These are phyloP conservation scores for Stagonosporopsis chrysanthemi DNA, from an alignment of 2,329 filamentous ascomycete species.

Conservation along the genomic window DNA sequence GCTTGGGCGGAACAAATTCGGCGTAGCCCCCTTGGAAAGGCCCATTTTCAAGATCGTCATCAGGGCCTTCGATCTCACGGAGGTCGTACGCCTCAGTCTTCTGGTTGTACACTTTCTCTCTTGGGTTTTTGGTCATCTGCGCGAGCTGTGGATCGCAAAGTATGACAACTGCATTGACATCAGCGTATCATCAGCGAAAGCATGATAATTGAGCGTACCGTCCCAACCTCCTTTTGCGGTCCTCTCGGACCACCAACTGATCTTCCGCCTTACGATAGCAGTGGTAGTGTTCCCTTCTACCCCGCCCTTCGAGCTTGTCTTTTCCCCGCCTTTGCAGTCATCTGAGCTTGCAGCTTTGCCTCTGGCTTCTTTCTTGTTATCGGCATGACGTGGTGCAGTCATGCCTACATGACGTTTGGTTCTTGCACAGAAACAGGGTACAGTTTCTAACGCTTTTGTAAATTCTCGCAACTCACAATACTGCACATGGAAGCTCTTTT, in stretches of 20 bases:
- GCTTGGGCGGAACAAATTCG: slow-evolving; percentile 36
- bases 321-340: background rate
- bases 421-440: slow-evolving; percentile 37
- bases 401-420: slow-evolving; percentile 45
- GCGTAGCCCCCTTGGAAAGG: slow-evolving; percentile 44
- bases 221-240: slow-evolving; percentile 40
- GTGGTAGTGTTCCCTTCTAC: slow-evolving; percentile 34
- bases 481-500: slow-evolving; percentile 40
- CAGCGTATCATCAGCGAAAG: background rate
- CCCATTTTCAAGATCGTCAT: slow-evolving; percentile 20
- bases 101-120: background rate
- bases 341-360: background rate
- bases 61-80: background rate
- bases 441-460: slow-evolving; percentile 32
- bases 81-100: background rate
- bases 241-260: slow-evolving; percentile 40
- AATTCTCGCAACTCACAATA: slow-evolving; percentile 47
- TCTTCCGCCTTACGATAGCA: slow-evolving; percentile 41
- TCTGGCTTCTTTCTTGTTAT: background rate
- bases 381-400: slow-evolving; percentile 32
- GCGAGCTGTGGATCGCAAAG: slow-evolving; percentile 43
- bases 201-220: slow-evolving; percentile 26
- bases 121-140: slow-evolving; percentile 15
- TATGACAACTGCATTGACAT: slow-evolving; percentile 32
- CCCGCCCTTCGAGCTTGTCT: background rate